Base-by-base conservation (phyloP, 2,329 filamentous ascomycete species). In the Fusarium succisae region DNA sequence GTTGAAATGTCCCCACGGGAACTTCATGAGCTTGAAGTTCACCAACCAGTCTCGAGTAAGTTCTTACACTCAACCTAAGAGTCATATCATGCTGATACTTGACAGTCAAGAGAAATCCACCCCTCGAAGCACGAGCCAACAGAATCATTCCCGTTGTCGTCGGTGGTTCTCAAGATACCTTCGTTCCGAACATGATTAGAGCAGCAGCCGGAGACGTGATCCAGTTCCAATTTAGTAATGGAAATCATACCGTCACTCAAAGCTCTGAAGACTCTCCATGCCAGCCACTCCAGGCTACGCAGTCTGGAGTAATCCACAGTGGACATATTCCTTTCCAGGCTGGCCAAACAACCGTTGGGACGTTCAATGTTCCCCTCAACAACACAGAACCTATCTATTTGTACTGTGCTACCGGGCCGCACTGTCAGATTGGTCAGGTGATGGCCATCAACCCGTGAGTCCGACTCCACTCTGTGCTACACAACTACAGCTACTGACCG, bases 371-470 rank as follows among this genome's bases (percentile, higher is more conserved):
- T 76, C 81, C 82, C 17, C 77, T 89, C 24, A 83, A 82, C 35
- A 82, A 80, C 65, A 81, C 83, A 0, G 81, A 84, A 5, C 82
- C 86, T 11, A 84, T 88, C 66, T 89, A 86, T 77, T 70, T 87
- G 38, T 89, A 88, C 77, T 89, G 87, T 64, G 85, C 86, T 1
- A 84, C 84, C 6, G 83, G 80, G 0, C 83, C 83, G 7, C 87
- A 89, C 66, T 89, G 87, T 51, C 84, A 87, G 74, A 77, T 76
- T 14, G 87, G 87, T 13, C 87, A 88, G 81, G 83, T 86, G 35
- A 84, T 87, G 80, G 82, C 87, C 11, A 83, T 89, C 44, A 89
- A 89, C 66, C 84, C 84, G 83, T 84, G 63, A 68, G 82, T 74
- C 0, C 6, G 6, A 6, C 22, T 11, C 10, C 15, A 2, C n/a